These are phyloP conservation scores for Rhizopus stolonifer DNA, from an alignment of 371 early-diverging fungal genomes.

Conservation along the genomic window DNA sequence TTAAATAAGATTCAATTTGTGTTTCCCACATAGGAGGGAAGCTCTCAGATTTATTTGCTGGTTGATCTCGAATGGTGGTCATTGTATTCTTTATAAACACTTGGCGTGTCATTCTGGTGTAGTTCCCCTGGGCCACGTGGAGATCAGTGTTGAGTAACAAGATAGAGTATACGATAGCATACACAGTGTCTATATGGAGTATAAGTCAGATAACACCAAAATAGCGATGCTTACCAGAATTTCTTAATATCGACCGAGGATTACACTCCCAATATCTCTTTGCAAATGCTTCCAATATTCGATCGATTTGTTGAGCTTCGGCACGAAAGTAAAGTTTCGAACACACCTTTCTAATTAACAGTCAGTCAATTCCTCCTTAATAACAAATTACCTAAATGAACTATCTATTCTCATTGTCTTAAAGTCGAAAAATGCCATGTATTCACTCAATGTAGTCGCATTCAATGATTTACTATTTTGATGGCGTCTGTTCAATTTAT, in stretches of 20 bases:
- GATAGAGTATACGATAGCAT: slow-evolving; percentile 84
- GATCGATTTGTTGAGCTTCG: slow-evolving; percentile 91
- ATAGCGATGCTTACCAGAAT: slow-evolving; percentile 32
- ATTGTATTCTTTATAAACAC: slow-evolving; percentile 66
- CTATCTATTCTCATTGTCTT: slow-evolving; percentile 67
- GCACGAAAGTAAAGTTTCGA: slow-evolving; percentile 80
- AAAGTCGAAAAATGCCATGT: slow-evolving; percentile 81
- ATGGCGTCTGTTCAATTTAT: background rate
- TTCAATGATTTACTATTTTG: slow-evolving; percentile 48
- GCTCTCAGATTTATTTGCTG: slow-evolving; percentile 1
- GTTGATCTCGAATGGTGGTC: slow-evolving; percentile 51
- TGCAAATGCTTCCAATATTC: slow-evolving; percentile 82
- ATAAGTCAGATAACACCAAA: background rate
- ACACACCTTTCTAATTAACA: slow-evolving; percentile 67
- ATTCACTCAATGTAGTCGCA: slow-evolving; percentile 55
- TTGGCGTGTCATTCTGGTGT: slow-evolving; percentile 58
- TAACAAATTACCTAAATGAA: slow-evolving; percentile 68
- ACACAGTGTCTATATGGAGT: slow-evolving; percentile 62
- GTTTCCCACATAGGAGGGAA: slow-evolving; percentile 40
- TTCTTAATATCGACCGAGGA: slow-evolving; percentile 55
- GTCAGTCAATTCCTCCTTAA: too few relatives aligned
- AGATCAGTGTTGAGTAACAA: slow-evolving; percentile 92
- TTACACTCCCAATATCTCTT: slow-evolving; percentile 83
- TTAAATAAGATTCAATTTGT: slow-evolving; percentile 40
- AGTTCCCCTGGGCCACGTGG: slow-evolving; percentile 75